These are phyloP conservation scores for Cladosporium oxysporum DNA, from an alignment of 2,329 filamentous ascomycete species.

Conservation along the genomic window DNA sequence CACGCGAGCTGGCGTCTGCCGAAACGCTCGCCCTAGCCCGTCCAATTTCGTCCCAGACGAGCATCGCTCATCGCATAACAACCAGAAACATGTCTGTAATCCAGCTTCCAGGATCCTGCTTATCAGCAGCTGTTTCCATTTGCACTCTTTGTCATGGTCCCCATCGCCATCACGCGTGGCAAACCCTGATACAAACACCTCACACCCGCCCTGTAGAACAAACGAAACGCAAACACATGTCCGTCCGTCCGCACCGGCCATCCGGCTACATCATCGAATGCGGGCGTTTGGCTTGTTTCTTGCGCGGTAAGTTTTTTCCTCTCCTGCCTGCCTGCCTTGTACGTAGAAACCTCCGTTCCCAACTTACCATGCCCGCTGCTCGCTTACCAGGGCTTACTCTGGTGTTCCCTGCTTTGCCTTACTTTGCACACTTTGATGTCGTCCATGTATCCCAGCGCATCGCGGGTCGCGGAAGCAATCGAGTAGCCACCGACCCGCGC, in stretches of 20 bases:
- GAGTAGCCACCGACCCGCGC: conserved; percentile 11
- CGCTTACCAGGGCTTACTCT: conserved; percentile 1
- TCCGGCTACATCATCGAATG: background rate
- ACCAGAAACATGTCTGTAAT: conserved; percentile 12
- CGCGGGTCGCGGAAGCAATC: conserved; percentile 15
- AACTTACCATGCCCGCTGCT: background rate
- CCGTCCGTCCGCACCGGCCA: conserved; percentile 15
- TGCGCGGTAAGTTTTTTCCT: background rate
- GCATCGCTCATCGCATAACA: conserved; percentile 2
- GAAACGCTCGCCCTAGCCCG: conserved; percentile 16
- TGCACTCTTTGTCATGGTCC: background rate
- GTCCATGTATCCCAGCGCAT: conserved; percentile 8
- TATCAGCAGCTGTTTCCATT: conserved; percentile 10
- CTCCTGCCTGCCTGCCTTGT: background rate
- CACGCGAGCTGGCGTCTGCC: conserved; percentile 14
- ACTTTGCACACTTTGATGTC: conserved; percentile 6
- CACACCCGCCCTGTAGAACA: conserved; percentile 8
- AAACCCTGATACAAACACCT: background rate
- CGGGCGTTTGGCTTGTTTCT: conserved; percentile 18
- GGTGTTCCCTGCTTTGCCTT: background rate
- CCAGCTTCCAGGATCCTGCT: background rate
- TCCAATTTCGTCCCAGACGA: conserved; percentile 19
- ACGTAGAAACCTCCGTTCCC: background rate
- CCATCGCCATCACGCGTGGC: background rate
- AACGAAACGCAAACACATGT: conserved; percentile 7